Conservation (phyloP, 1,139 yeast species). For the Blastobotrys serpentis region DNA sequence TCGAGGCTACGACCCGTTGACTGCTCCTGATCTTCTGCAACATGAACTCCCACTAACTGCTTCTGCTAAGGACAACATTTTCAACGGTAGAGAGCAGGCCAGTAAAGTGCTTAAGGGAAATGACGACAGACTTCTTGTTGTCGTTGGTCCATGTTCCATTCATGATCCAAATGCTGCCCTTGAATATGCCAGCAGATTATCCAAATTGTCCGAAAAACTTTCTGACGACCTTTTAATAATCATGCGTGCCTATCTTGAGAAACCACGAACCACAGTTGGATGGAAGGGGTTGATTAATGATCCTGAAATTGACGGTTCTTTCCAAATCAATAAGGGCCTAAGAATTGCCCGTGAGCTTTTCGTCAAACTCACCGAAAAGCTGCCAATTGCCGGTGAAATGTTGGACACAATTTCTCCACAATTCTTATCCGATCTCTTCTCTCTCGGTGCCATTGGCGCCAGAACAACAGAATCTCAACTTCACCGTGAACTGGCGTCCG, state of each 20-base stretch:
- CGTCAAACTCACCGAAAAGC: constrained; percentile 70
- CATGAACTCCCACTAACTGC: constrained; percentile 77
- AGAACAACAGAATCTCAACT: constrained; percentile 97
- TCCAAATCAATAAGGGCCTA: constrained; percentile 92
- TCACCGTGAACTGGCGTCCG: constrained; percentile 94
- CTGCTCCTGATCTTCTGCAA: constrained; percentile 92
- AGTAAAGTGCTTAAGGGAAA: constrained; percentile 67
- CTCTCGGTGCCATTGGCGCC: constrained; percentile 96
- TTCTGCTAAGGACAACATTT: constrained; percentile 57
- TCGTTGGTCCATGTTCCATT: constrained; percentile 95
- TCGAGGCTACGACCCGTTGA: constrained; percentile 89
- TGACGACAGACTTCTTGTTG: constrained; percentile 79
- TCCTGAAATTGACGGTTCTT: constrained; percentile 92
- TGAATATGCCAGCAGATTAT: constrained; percentile 74
- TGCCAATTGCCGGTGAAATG: constrained; percentile 98
- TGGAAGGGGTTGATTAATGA: constrained; percentile 98
- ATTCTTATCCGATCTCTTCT: constrained; percentile 83
- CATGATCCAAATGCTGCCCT: constrained; percentile 93
- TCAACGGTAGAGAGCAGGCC: constrained; percentile 75
- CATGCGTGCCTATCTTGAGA: constrained; percentile 97
- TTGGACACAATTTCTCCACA: constrained; percentile 96
- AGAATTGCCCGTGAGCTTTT: constrained; percentile 85
- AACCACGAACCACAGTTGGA: constrained; percentile 98
- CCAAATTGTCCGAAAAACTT: constrained; percentile 58
- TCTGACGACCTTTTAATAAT: constrained; percentile 77